Conservation (phyloP, 169 alveolate genomes). For the Cystoisospora suis region DNA sequence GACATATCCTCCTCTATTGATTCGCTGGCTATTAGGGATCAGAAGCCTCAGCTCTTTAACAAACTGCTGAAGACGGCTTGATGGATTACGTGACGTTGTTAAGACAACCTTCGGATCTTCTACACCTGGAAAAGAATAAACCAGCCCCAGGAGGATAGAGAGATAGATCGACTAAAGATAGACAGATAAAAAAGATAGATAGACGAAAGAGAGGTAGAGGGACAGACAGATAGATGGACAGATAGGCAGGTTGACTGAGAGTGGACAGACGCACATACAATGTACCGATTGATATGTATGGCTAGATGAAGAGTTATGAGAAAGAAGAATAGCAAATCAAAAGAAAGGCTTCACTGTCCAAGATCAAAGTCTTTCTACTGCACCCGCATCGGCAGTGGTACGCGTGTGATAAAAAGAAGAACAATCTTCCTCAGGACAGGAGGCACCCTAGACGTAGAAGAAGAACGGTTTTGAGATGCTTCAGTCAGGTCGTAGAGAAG, state of each 20-base stretch:
- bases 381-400: no score
- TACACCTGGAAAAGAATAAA: conserved; percentile 76
- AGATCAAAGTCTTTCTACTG: no score
- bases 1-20: conserved; percentile 94
- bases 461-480: no score
- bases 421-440: no score
- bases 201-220: background rate
- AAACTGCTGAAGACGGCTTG: conserved; percentile 92
- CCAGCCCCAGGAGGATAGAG: background rate
- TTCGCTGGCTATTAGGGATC: conserved; percentile 94
- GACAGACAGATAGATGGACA: background rate
- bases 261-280: background rate
- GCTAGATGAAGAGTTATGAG: no score
- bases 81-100: conserved; percentile 97
- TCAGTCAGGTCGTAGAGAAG: no score
- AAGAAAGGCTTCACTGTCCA: no score
- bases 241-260: background rate
- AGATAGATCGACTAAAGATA: background rate
- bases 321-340: no score
- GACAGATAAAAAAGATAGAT: background rate
- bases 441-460: no score
- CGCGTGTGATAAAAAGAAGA: no score
- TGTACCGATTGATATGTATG: no score
- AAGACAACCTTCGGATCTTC: conserved; percentile 94
- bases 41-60: conserved; percentile 94